phyloP scores from a whole-genome alignment of 345 rosid genomes.

The Noccaea caerulescens region DNA sequence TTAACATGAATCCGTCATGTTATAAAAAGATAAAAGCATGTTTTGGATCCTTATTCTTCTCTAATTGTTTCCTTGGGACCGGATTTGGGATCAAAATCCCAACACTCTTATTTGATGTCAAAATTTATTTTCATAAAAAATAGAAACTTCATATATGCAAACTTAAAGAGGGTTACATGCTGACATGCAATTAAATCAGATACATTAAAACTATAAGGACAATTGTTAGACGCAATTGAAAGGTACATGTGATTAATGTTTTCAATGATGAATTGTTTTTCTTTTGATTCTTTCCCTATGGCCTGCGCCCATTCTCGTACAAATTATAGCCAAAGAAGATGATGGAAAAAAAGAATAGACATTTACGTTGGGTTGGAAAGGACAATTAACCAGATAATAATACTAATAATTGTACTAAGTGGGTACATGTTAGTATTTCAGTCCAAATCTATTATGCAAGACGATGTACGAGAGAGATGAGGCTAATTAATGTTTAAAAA shows the following conservation, averaged over 20 bases:
- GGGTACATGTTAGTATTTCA: not conserved
- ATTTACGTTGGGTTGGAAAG: conserved; percentile 1
- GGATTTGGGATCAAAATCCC: not conserved
- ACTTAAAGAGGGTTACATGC: no score
- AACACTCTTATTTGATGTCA: no score
- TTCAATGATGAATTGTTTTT: not conserved
- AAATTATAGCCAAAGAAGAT: not conserved
- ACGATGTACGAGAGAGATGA: not conserved
- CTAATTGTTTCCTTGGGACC: not conserved
- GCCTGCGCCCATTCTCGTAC: not conserved
- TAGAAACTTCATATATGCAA: no score
- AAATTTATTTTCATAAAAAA: not conserved
- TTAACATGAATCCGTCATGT: not conserved
- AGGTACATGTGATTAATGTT: not conserved
- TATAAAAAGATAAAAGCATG: not conserved
- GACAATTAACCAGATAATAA: not conserved
- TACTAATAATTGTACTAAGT: not conserved
- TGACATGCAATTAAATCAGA: no score
- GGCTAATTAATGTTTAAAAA: not conserved
- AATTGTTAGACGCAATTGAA: not conserved
- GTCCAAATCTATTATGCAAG: not conserved
- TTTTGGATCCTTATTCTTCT: not conserved
- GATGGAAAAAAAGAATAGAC: not conserved
- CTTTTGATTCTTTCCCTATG: not conserved
- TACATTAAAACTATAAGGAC: not conserved